Evolutionary conservation across 805 yeast genomes (phyloP), one percentile per base, ranked within the genome.

Genomic region (Candida railenensis): DNA sequence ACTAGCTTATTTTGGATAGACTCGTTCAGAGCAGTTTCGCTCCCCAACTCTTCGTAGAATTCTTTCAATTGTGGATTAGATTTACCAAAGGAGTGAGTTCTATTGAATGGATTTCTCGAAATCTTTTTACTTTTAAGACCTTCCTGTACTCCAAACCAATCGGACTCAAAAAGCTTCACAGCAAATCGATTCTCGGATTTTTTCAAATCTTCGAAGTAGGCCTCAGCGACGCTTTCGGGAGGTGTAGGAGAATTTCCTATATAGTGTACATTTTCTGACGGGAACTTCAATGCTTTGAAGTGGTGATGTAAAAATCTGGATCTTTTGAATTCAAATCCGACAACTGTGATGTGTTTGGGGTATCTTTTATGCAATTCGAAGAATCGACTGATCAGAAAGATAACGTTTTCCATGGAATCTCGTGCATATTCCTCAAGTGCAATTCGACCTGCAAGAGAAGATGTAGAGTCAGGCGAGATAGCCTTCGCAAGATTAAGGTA

Each of bases 341-440:
- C 78, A 2, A 89, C 72, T 0, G 81, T 77, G 3, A 87, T 66
- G 2, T 52, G 52, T 0, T 53, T 38, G 0, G 96, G 95, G 50
- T 76, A 83, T 1, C 7, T 19, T 0, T 72, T 67, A 3, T 66
- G 59, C 1, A 73, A 48, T 51, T 83, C 81, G 25, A 74, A 60
- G 57, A 73, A 87, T 43, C 81, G 65, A 32, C 77, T 69, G 2
- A 85, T 52, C 52, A 85, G 80, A 60, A 80, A 86, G 2, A 86
- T 49, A 4, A 87, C 77, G 61, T 88, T 88, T 57, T 88, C 95
- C 58, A 84, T 84, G 1, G 94, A 86, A 61, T 88, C 96, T 34
- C 89, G 66, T 0, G 96, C 89, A 59, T 62, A 84, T 53, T 85
- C 91, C 56, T 88, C 96, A 1, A 82, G 65, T 4, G 69, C 49